A percentile compares a stretch with the other conserved stretches of the same genome.
These are phyloP conservation scores for Cryptococcus jaspeensis DNA, from an alignment of 1,284 basidiomycete species.

Conservation along the genomic window DNA sequence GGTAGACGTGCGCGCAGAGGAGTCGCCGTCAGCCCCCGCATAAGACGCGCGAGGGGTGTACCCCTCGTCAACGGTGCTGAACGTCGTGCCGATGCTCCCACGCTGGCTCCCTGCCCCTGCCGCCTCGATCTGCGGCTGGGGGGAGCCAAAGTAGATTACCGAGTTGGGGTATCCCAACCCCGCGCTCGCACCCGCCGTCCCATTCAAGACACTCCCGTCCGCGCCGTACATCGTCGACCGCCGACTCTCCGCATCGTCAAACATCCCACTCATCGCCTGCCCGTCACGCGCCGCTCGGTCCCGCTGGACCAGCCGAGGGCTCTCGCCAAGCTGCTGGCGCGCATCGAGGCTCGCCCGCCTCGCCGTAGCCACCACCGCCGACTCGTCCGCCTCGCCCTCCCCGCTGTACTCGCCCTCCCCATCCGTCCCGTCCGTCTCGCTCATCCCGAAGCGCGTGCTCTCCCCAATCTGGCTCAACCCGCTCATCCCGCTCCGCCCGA, in stretches of 20 bases:
- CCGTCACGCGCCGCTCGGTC: constrained; percentile 9
- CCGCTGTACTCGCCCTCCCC: constrained; percentile 2
- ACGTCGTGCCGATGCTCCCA: background rate
- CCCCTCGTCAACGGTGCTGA: constrained; percentile 4
- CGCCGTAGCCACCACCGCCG: constrained; percentile 41
- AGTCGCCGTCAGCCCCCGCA: constrained; percentile 7
- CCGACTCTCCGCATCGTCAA: constrained; percentile 41
- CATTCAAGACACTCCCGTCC: background rate
- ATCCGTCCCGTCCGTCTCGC: constrained; percentile 27
- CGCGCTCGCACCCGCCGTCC: constrained; percentile 5
- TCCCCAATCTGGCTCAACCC: constrained; percentile 35
- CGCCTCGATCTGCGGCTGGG: background rate
- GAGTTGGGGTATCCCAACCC: constrained; percentile 44
- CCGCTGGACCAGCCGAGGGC: constrained; percentile 21
- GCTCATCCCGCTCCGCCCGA: constrained; percentile 17
- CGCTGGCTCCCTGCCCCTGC: background rate
- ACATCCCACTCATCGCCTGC: constrained; percentile 22
- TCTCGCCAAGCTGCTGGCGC: constrained; percentile 17
- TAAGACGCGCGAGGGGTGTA: constrained; percentile 10
- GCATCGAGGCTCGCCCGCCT: constrained; percentile 16
- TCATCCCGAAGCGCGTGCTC: constrained; percentile 33
- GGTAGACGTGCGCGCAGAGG: constrained; percentile 24
- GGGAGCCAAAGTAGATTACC: constrained; percentile 43
- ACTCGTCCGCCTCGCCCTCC: constrained; percentile 39
- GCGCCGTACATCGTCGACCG: constrained; percentile 31